A percentile compares a stretch with the other conserved stretches of the same genome.
Evolutionary conservation across 2,329 filamentous ascomycete species (phyloP).

Genomic region (Xenoacremonium recifei): DNA sequence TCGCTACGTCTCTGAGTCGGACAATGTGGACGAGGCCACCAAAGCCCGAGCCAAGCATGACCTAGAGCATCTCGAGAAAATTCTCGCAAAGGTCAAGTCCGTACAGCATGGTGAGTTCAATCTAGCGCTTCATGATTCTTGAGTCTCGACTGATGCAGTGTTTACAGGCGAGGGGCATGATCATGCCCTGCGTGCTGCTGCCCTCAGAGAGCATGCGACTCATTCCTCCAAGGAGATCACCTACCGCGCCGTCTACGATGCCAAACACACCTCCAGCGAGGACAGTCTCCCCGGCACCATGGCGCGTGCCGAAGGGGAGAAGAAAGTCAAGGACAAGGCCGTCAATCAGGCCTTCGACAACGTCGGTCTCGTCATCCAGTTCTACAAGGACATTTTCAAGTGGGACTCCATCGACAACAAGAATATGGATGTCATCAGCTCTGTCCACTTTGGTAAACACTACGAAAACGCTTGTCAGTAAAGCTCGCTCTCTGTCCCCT

Average conservation of each 20-base stretch:
- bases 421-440: conserved; percentile 47
- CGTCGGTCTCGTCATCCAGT: conserved; percentile 46
- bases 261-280: conserved; percentile 36
- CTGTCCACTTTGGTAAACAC: conserved; percentile 49
- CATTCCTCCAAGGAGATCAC: conserved; percentile 24
- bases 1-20: conserved; percentile 35
- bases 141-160: too few species aligned
- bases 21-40: conserved; percentile 37
- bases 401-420: conserved; percentile 54
- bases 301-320: conserved; percentile 42
- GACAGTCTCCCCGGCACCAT: conserved; percentile 40
- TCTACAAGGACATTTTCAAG: conserved; percentile 48
- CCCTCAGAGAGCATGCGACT: conserved; percentile 18
- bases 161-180: too few species aligned
- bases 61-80: conserved; percentile 35
- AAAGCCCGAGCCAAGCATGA: conserved; percentile 36
- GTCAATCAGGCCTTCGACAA: conserved; percentile 52
- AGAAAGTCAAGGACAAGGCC: conserved; percentile 36
- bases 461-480: conserved; percentile 52
- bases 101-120: conserved; percentile 26
- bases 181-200: too few species aligned
- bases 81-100: conserved; percentile 24
- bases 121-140: too few species aligned
- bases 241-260: conserved; percentile 45
- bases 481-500: background rate